Evolutionary conservation across 106 monocot species (phyloP), one percentile per base, ranked within the genome.

Genomic region (Phalaenopsis aphrodite): DNA sequence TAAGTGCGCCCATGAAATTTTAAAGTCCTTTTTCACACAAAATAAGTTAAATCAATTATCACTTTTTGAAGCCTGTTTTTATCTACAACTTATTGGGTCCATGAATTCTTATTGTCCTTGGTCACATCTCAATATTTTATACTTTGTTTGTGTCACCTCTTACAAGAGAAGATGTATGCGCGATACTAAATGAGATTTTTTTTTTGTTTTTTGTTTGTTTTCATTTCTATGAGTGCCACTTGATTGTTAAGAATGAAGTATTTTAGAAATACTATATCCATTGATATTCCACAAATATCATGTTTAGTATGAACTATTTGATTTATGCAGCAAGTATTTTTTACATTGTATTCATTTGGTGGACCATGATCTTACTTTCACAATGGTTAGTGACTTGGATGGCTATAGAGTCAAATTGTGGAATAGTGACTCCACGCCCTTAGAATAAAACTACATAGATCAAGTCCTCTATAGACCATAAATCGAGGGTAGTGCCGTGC

Each of bases 291-390:
- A 66, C 30, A 66, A 66, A 66, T 66, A 66, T 66, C 30, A 9
- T 66, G n/a, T 66, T 30, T 66, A 57, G 57, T 17, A 67, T 67
- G 67, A 30, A 67, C 67, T 67, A 67, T 67, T 67, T 67, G 36
- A 67, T 30, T 30, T 67, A 16, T 67, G 0, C 1, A 0, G 67
- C 1, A 5, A 67, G 9, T 67, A 67, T 67, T 0, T 24, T 8
- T 67, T 24, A 30, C 67, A 24, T 67, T 30, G 67, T 67, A 67
- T 67, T 67, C 3, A 24, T 67, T 67, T 67, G 23, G 67, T 57
- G 18, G 14, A 17, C 57, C 57, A 19, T 16, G 57, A 57, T 4
- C 4, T 37, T 36, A 1, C 67, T 30, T 36, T 2, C 30, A 4
- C 57, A 18, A 57, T 67, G 23, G 36, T 67, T 67, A 36, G 67